Evolutionary conservation across 2,329 filamentous ascomycete genomes (phyloP).

Genomic region (Neopestalotiopsis rosae): DNA sequence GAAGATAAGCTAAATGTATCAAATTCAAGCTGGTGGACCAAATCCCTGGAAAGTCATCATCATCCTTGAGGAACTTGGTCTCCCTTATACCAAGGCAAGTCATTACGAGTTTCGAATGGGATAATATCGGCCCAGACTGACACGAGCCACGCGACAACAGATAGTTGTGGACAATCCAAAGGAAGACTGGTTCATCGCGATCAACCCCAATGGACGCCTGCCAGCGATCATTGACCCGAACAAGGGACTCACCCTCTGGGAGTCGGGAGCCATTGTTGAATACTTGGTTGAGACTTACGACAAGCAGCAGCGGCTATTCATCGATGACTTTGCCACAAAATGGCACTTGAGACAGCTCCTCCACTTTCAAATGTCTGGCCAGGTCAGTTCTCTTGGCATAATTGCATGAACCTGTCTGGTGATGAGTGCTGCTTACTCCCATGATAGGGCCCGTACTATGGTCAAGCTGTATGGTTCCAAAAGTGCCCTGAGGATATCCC

Average conservation of each 20-base stretch:
- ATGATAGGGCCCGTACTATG: constrained; percentile 48
- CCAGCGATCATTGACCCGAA: constrained; percentile 14
- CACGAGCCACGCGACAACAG: constrained; percentile 21
- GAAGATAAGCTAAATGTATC: too few species aligned
- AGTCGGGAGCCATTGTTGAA: constrained; percentile 15
- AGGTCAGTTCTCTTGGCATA: constrained; percentile 24
- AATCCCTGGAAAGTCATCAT: constrained; percentile 36
- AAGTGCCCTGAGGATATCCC: constrained; percentile 36
- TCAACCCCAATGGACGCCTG: constrained; percentile 18
- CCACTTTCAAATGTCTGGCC: constrained; percentile 41
- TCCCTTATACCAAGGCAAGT: constrained; percentile 34
- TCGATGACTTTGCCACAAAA: constrained; percentile 40
- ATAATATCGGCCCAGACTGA: too few species aligned
- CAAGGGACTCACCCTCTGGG: constrained; percentile 16
- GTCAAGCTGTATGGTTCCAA: constrained; percentile 49
- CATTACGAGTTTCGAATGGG: constrained; percentile 8
- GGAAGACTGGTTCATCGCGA: constrained; percentile 32
- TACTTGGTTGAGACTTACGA: constrained; percentile 38
- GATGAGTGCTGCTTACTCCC: constrained; percentile 40
- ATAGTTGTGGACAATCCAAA: constrained; percentile 33
- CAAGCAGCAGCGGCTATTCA: constrained; percentile 22
- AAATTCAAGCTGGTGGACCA: constrained; percentile 3
- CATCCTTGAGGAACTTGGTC: constrained; percentile 35
- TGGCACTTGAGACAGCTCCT: constrained; percentile 48
- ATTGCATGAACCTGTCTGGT: not conserved